phyloP scores from a whole-genome alignment of 1,284 basidiomycete species.

The Boletus nobilissimus region DNA sequence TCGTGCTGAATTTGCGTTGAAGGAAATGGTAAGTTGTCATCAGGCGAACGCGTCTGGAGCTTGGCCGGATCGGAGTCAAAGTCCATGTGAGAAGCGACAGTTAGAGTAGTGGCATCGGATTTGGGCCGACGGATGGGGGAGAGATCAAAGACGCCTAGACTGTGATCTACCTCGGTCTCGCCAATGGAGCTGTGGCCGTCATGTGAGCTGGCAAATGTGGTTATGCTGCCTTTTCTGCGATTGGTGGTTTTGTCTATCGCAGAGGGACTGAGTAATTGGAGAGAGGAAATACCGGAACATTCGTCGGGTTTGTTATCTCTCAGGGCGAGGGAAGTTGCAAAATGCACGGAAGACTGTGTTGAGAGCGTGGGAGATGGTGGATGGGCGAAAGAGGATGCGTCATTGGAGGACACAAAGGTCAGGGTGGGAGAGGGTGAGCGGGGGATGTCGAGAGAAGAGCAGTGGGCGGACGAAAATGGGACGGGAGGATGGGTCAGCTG shows the following conservation, averaged over 20 bases:
- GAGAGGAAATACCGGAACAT: constrained; percentile 62
- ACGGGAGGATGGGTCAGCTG: background rate
- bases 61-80: constrained; percentile 46
- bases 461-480: constrained; percentile 25
- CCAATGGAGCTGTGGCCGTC: constrained; percentile 49
- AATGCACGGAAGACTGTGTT: constrained; percentile 67
- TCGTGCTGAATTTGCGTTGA: constrained; percentile 10
- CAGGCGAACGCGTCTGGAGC: constrained; percentile 23
- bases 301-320: constrained; percentile 79
- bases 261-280: constrained; percentile 62
- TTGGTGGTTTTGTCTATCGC: constrained; percentile 49
- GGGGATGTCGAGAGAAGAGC: constrained; percentile 35
- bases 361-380: constrained; percentile 82
- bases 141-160: constrained; percentile 14
- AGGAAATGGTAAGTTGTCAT: constrained; percentile 4
- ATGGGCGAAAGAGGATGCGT: constrained; percentile 50
- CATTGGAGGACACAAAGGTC: constrained; percentile 51
- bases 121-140: constrained; percentile 49
- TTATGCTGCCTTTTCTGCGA: constrained; percentile 59
- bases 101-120: constrained; percentile 52
- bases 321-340: constrained; percentile 67
- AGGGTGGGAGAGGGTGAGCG: constrained; percentile 50
- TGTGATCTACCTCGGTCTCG: constrained; percentile 49
- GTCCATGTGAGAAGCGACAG: constrained; percentile 51
- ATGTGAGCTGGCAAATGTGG: constrained; percentile 51